Conservation (phyloP, 2,329 filamentous ascomycete genomes). For the Westerdykella aurantiaca region DNA sequence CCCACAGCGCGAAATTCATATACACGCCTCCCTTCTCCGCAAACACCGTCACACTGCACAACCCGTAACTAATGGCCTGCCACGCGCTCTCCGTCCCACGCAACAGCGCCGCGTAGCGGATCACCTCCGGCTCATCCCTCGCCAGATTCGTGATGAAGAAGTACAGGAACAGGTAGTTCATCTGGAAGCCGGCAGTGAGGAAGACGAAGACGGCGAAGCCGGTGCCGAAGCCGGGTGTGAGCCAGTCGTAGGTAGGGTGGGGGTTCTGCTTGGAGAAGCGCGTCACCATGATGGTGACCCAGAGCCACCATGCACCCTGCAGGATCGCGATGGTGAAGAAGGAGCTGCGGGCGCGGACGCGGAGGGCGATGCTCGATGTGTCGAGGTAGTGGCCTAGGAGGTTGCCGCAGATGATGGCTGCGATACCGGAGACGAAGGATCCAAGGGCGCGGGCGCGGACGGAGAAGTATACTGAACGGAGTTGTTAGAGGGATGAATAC, state of each 20-base stretch:
- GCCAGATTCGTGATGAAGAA: constrained; percentile 66
- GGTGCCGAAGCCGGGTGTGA: constrained; percentile 55
- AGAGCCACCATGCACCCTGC: constrained; percentile 67
- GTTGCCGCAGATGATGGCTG: constrained; percentile 61
- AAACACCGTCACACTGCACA: constrained; percentile 57
- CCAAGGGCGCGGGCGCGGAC: constrained; percentile 64
- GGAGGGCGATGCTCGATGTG: constrained; percentile 50
- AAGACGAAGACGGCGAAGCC: constrained; percentile 64
- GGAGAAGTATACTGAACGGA: constrained; percentile 56
- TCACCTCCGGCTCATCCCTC: constrained; percentile 55
- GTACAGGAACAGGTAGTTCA: constrained; percentile 71
- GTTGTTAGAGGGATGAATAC: not conserved
- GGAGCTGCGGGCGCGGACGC: constrained; percentile 48
- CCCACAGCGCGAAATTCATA: constrained; percentile 66
- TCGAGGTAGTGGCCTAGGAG: constrained; percentile 62
- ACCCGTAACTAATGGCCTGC: constrained; percentile 66
- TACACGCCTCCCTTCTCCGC: constrained; percentile 62
- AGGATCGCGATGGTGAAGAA: constrained; percentile 52
- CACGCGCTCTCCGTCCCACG: constrained; percentile 67
- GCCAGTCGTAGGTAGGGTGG: constrained; percentile 62
- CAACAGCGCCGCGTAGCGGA: constrained; percentile 62
- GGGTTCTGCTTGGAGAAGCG: constrained; percentile 47
- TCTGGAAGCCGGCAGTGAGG: constrained; percentile 61
- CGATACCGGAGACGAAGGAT: constrained; percentile 63
- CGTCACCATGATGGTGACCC: constrained; percentile 61